Conservation (phyloP, 306 rosid species). For the Begonia loranthoides region DNA sequence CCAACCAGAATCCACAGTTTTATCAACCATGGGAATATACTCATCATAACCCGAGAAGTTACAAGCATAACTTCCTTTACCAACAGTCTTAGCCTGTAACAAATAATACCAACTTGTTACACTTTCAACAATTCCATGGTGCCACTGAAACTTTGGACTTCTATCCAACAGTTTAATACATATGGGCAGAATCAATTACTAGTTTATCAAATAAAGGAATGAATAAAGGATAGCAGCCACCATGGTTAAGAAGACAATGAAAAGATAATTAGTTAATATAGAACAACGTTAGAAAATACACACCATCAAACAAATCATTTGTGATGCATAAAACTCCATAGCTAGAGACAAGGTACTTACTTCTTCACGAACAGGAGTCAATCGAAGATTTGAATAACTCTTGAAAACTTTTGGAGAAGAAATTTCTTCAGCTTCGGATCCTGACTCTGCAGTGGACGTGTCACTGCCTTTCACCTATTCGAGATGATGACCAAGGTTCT, state of each 20-base stretch:
- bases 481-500: slow-evolving; percentile 2
- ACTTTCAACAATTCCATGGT: no score
- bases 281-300: no score
- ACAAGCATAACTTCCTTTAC: slow-evolving; percentile 48
- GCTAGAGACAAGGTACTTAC: slow-evolving; percentile 22
- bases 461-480: slow-evolving; percentile 81
- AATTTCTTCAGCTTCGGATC: slow-evolving; percentile 93
- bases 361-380: slow-evolving; percentile 99
- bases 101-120: not conserved
- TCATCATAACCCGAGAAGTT: slow-evolving; percentile 72
- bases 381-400: slow-evolving; percentile 69
- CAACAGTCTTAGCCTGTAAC: slow-evolving; percentile 57
- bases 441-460: slow-evolving; percentile 97
- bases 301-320: no score
- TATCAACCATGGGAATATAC: slow-evolving; percentile 94
- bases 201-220: no score
- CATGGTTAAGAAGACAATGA: no score
- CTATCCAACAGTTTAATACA: no score
- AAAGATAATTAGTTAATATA: no score
- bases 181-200: no score
- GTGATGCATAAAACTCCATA: no score
- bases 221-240: no score
- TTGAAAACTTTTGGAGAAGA: slow-evolving; percentile 70
- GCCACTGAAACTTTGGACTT: no score
- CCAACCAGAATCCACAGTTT: slow-evolving; percentile 80